Base-by-base conservation (phyloP, 2,329 filamentous ascomycete genomes). In the Cytospora leucostoma region DNA sequence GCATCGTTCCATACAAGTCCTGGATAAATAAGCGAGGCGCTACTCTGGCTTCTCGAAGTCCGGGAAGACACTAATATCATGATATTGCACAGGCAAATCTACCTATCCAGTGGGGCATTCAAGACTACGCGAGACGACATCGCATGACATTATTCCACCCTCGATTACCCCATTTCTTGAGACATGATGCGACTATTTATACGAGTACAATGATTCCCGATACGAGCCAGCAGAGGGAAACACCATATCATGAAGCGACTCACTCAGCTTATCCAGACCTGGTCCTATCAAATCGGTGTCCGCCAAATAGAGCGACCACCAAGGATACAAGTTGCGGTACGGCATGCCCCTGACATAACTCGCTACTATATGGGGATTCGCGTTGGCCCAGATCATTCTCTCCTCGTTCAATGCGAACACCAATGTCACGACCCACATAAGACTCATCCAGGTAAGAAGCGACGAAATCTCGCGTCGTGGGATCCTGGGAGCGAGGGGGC, bases 371-470 rank as follows among this genome's bases (percentile, higher is more conserved):
- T 66, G 70, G 19, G 67, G 60, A 52, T 70, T 71, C 8, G 58
- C 62, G 27, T 38, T 62, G 11, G 64, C 13, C 71, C 71, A 72
- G n/a, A 70, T 52, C 13, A 49, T 56, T n/a, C 71, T 63, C 67
- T 72, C 71, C 35, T 63, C 62, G 35, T 51, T 27, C 33, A 71
- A 52, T 12, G 71, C 68, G 17, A 69, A 33, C n/a, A 66, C 49
- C 27, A 65, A 34, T 11, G 70, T 49, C 19, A 37, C 37, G 21
- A 63, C 38, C 37, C 35, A 68, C 4, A 62, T 17, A 2, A 62
- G 3, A 10, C 61, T 17, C 17, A 68, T 21, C 8, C 61, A 37
- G 15, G 66, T 2, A 54, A 49, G 44, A 51, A 66, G 15, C 19
- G 40, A 35, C 3, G 32, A 19, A 7, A 53, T n/a, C 10, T 50